Base-by-base conservation (phyloP, 2,329 filamentous ascomycete species). In the Fusarium hainanense region DNA sequence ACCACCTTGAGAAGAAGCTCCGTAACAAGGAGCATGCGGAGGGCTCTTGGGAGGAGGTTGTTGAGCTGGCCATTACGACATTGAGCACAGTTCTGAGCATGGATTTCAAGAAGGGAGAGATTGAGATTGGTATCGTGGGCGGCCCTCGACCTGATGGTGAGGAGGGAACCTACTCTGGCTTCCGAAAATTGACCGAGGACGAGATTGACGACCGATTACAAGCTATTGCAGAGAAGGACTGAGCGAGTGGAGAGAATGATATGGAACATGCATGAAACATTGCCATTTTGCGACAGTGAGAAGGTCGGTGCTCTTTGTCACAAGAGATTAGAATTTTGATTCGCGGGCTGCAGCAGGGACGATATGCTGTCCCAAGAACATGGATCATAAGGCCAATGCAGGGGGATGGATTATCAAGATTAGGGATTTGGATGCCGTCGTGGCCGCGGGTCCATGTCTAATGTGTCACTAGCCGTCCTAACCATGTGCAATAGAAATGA, bases 71-170 rank as follows among this genome's bases (percentile, higher is more conserved):
- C 63, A 99, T 99, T 81, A 93, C 93, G 46, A 95, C 96, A 9
- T 85, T 99, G 81, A 97, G 94, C 88, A 97, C 93, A 37, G 94
- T 99, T 65, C 87, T 99, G 71, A 98, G 95, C 82, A 97, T 98
- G 81, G 96, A 99, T 81, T 99, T 99, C 87, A 99, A 99, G 89
- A 98, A 98, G 87, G 92, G 92, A 75, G 96, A 99, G 86, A 91
- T 99, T 80, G 96, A 99, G 85, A 93, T 99, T 82, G 96, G 96
- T 69, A 94, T 99, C 78, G 96, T 98, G 57, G 96, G 96, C 72
- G 95, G 94, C 30, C 94, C 95, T 61, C 88, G 89, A 76, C 83
- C 85, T 63, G 93, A 97, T 78, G 95, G 94, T 73, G 87, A 92
- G 82, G 92, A 97, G 80, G 93, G 93, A 71, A 92, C 91, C 69